phyloP scores from a whole-genome alignment of 2,329 filamentous ascomycete genomes.

The Harringtonia lauricola region DNA sequence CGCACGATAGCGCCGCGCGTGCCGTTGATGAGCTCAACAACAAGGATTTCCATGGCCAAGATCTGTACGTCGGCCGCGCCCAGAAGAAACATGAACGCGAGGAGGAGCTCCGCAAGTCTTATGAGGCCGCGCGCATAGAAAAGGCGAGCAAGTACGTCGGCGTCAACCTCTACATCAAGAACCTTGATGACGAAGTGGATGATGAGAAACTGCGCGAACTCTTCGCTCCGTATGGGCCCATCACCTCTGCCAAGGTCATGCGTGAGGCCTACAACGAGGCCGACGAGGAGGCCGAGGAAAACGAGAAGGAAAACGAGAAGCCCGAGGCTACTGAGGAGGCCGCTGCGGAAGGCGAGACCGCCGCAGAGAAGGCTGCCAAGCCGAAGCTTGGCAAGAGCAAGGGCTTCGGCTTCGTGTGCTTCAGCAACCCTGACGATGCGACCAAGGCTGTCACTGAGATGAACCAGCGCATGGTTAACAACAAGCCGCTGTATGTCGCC shows the following conservation, averaged over 20 bases:
- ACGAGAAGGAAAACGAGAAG: conserved; percentile 41
- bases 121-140: conserved; percentile 93
- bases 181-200: conserved; percentile 91
- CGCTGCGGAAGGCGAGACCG: conserved; percentile 69
- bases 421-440: conserved; percentile 97
- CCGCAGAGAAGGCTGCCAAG: conserved; percentile 36
- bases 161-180: conserved; percentile 99
- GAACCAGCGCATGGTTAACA: conserved; percentile 98
- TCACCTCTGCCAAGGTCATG: conserved; percentile 99
- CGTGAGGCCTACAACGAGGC: conserved; percentile 59
- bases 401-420: conserved; percentile 99
- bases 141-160: conserved; percentile 99
- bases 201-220: conserved; percentile 95
- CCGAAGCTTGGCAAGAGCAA: conserved; percentile 93
- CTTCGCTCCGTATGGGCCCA: conserved; percentile 83
- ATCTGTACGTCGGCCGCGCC: conserved; percentile 93
- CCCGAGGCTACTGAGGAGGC: conserved; percentile 41
- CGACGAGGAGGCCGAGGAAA: conserved; percentile 43
- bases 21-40: conserved; percentile 90
- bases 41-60: conserved; percentile 86
- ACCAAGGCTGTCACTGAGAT: conserved; percentile 99
- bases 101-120: conserved; percentile 97
- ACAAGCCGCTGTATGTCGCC: conserved; percentile 95
- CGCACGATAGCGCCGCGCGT: conserved; percentile 73
- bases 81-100: conserved; percentile 99